These are phyloP conservation scores for Pugionium dolabratum DNA, from an alignment of 345 rosid species.

Conservation along the genomic window DNA sequence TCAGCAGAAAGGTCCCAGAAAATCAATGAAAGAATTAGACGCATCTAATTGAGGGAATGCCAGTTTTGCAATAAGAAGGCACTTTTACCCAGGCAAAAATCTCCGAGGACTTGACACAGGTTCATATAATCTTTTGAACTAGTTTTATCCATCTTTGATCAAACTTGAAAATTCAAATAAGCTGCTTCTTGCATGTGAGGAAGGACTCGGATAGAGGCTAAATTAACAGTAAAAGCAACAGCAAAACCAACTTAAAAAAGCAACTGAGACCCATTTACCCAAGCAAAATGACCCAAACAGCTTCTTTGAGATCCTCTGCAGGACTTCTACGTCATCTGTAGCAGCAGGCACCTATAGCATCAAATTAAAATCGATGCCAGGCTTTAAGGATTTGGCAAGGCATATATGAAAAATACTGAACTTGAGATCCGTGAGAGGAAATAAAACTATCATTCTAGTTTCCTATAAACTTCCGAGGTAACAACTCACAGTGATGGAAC, in stretches of 20 bases:
- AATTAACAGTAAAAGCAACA: not conserved
- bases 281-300: slow-evolving; percentile 71
- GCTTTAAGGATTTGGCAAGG: slow-evolving; percentile 16
- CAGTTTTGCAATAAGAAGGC: not conserved
- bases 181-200: slow-evolving; percentile 5
- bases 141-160: slow-evolving; percentile 11
- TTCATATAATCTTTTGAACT: slow-evolving; percentile 16
- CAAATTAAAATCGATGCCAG: slow-evolving; percentile 4
- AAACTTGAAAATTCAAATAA: slow-evolving; percentile 8
- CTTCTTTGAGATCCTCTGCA: slow-evolving; percentile 76
- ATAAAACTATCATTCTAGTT: slow-evolving; percentile 17
- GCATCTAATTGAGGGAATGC: slow-evolving; percentile 1
- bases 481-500: slow-evolving; percentile 68
- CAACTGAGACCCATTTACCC: slow-evolving; percentile 48
- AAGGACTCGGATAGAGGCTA: not conserved
- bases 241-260: slow-evolving; percentile 9
- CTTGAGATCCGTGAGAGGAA: not conserved
- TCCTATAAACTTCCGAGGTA: slow-evolving; percentile 9
- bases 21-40: not conserved
- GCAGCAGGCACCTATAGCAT: slow-evolving; percentile 67
- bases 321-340: slow-evolving; percentile 75
- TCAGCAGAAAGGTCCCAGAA: slow-evolving; percentile 3
- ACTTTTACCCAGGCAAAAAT: not conserved
- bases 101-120: not conserved
- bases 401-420: slow-evolving; percentile 4